Base-by-base conservation (phyloP, 129 eudicot genomes). In the Chrysanthemum seticuspe region DNA sequence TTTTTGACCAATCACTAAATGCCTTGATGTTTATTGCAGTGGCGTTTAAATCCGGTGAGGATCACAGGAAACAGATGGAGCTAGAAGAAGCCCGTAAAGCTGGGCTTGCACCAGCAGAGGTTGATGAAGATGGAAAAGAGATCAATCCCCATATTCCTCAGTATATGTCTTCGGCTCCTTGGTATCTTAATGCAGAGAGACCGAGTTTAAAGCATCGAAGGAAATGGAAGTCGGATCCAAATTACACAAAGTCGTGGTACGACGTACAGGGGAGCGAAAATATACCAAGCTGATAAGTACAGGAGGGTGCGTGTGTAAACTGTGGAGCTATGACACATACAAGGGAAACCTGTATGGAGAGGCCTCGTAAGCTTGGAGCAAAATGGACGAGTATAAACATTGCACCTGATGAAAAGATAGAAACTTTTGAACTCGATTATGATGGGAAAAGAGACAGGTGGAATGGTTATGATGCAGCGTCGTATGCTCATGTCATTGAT, bases 91-190 rank as follows among this genome's bases (percentile, higher is more conserved):
- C 96, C 0, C 86, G 97, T 36, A 87, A 89, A 81, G 98, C 97
- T 25, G 98, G 97, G 67, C 92, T 93, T 78, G 98, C 96, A 12
- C 98, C 98, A 1, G 95, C 98, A 1, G 98, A 93, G 79, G 85
- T 93, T 13, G 98, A 93, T 56, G 98, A 93, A 83, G 98, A 93
- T 85, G 98, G 98, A 81, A 93, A 93, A 70, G 97, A 93, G 79
- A 93, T 93, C 65, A 93, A 93, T 67, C 98, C 98, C 1, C 98
- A 93, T 75, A 93, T 89, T 78, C 98, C 98, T 6, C 97, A 86
- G 81, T 93, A 93, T 84, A 89, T 93, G 96, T 93, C 98, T 9
- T 89, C 96, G 70, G 98, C 98, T 13, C 98, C 97, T 77, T 93
- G 96, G 98, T 93, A 93, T 83, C 95, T 93, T 5, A 93, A 93